A percentile compares a stretch with the other conserved stretches of the same genome.
phyloP scores from a whole-genome alignment of 768 basidiomycete species.

The Leucosporidium yakuticum region DNA sequence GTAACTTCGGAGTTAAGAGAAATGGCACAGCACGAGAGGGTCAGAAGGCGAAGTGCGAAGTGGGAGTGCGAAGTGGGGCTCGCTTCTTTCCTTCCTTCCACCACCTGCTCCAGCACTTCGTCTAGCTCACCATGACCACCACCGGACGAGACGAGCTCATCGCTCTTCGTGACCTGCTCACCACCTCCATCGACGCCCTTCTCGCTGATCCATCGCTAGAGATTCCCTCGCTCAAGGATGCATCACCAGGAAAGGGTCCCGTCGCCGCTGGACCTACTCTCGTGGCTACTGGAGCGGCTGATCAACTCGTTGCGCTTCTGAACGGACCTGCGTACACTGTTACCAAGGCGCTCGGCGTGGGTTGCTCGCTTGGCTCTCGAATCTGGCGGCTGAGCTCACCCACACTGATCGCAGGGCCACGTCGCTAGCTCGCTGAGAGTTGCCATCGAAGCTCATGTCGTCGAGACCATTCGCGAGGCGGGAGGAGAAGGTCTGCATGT shows the following conservation, averaged over 20 bases:
- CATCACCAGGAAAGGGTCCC: background rate
- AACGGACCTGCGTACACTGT: background rate
- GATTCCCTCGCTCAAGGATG: background rate
- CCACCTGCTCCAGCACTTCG: too few species aligned
- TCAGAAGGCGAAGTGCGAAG: too few species aligned
- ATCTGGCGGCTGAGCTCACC: background rate
- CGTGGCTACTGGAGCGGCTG: background rate
- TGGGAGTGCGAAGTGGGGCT: too few species aligned
- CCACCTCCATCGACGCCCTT: background rate
- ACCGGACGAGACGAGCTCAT: background rate
- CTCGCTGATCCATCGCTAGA: background rate
- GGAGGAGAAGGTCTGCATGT: conserved; percentile 44
- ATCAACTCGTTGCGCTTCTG: background rate
- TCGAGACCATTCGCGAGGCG: conserved; percentile 48
- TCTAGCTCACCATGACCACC: background rate
- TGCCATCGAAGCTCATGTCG: conserved; percentile 43
- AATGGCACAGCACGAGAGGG: too few species aligned
- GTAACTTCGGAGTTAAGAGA: too few species aligned
- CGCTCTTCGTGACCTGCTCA: background rate
- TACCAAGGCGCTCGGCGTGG: background rate
- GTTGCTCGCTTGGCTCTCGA: background rate
- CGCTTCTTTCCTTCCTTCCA: too few species aligned
- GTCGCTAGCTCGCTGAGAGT: conserved; percentile 39
- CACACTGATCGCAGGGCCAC: conserved; percentile 35
- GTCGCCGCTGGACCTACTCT: background rate